Evolutionary conservation across 306 rosid species (phyloP).

Genomic region (Albizia julibrissin): DNA sequence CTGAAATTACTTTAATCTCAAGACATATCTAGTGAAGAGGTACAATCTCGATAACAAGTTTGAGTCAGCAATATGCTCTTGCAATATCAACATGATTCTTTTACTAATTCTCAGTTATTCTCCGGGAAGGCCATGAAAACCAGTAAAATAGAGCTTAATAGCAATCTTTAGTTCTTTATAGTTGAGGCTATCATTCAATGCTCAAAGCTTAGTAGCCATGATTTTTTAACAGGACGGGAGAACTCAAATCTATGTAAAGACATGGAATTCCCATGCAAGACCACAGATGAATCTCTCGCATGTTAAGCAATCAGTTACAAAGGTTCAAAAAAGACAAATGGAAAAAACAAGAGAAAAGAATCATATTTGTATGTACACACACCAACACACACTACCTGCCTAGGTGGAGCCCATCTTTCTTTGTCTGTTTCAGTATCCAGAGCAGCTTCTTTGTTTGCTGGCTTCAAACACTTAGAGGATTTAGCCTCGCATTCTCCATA

Average conservation of each 20-base stretch:
- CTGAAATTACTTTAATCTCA: slow-evolving; percentile 44
- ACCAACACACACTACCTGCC: slow-evolving; percentile 34
- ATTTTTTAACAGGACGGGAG: background rate
- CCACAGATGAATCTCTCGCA: slow-evolving; percentile 2
- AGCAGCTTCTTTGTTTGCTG: slow-evolving; percentile 78
- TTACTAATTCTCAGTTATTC: slow-evolving; percentile 8
- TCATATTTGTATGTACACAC: background rate
- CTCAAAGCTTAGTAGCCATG: background rate
- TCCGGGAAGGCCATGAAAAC: slow-evolving; percentile 5
- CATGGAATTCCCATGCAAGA: background rate
- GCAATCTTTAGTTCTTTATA: background rate
- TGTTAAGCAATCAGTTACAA: background rate
- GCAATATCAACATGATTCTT: slow-evolving; percentile 5
- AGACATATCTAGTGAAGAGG: slow-evolving; percentile 10
- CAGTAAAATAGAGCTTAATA: slow-evolving; percentile 14
- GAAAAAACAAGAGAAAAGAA: too few species aligned
- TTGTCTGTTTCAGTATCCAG: slow-evolving; percentile 74
- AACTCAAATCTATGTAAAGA: slow-evolving; percentile 1
- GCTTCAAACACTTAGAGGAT: slow-evolving; percentile 58
- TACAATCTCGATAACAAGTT: slow-evolving; percentile 8
- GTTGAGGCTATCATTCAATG: background rate
- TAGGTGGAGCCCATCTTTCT: slow-evolving; percentile 74
- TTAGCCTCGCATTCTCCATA: slow-evolving; percentile 60
- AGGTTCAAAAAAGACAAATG: background rate
- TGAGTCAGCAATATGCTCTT: background rate